phyloP scores from a whole-genome alignment of 495 filamentous ascomycete species.

The Platismatia glauca region DNA sequence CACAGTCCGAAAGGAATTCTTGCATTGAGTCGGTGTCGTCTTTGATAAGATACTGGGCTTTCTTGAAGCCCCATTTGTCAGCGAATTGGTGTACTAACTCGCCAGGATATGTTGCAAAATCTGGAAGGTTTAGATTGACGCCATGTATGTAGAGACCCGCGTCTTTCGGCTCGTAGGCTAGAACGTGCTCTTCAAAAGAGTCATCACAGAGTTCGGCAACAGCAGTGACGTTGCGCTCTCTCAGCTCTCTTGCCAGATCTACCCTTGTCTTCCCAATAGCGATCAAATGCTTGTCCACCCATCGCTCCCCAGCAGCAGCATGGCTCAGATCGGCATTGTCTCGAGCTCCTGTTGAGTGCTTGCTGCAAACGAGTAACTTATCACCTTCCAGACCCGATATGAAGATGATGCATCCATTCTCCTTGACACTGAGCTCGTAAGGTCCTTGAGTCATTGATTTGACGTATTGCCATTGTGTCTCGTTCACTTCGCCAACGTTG shows the following conservation, averaged over 20 bases:
- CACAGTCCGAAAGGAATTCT: constrained; percentile 70
- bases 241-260: constrained; percentile 67
- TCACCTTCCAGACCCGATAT: constrained; percentile 83
- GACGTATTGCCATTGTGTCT: constrained; percentile 77
- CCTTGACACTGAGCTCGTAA: constrained; percentile 93
- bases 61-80: constrained; percentile 87
- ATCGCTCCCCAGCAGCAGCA: constrained; percentile 72
- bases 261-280: constrained; percentile 63
- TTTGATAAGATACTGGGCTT: constrained; percentile 69
- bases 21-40: constrained; percentile 65
- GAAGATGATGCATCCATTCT: constrained; percentile 99
- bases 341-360: constrained; percentile 83
- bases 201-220: constrained; percentile 97
- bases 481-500: constrained; percentile 70
- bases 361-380: constrained; percentile 88
- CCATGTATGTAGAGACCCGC: constrained; percentile 92
- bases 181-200: constrained; percentile 90
- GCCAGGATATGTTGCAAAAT: constrained; percentile 77
- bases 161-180: constrained; percentile 75
- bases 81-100: constrained; percentile 78
- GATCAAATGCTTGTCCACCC: constrained; percentile 72
- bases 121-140: constrained; percentile 85
- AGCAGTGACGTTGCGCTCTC: constrained; percentile 76
- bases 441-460: constrained; percentile 69
- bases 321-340: constrained; percentile 64